phyloP scores from a whole-genome alignment of 2,329 filamentous ascomycete species.

The Lachnellula occidentalis region DNA sequence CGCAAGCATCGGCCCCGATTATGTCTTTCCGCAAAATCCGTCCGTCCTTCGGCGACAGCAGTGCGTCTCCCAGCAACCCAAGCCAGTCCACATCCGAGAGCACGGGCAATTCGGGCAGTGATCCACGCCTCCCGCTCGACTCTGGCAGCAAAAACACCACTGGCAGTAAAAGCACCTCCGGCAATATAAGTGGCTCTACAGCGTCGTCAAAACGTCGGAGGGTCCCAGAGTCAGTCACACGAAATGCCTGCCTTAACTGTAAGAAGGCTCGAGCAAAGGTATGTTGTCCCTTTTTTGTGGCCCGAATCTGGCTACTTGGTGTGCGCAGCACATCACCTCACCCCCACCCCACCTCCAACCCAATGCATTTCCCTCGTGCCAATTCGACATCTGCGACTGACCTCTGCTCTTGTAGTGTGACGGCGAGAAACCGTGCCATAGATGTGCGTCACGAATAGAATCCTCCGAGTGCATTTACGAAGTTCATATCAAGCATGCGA shows the following conservation, averaged over 20 bases:
- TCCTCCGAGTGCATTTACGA: conserved; percentile 30
- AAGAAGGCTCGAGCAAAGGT: conserved; percentile 34
- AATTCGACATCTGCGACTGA: conserved; percentile 9
- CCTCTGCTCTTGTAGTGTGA: conserved; percentile 27
- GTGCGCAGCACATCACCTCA: not conserved
- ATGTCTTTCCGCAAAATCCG: conserved; percentile 28
- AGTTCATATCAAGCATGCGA: conserved; percentile 32
- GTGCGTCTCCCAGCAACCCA: conserved; percentile 22
- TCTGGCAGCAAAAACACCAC: conserved; percentile 18
- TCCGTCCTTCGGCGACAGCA: conserved; percentile 25
- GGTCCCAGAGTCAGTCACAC: conserved; percentile 31
- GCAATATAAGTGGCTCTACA: conserved; percentile 9
- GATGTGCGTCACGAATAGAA: conserved; percentile 26
- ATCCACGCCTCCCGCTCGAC: conserved; percentile 19
- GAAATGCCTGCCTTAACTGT: conserved; percentile 33
- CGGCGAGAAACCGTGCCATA: conserved; percentile 30
- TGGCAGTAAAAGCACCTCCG: conserved; percentile 15
- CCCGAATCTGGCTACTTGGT: not conserved
- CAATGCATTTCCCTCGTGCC: not conserved
- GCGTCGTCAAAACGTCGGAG: conserved; percentile 25
- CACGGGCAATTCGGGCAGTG: conserved; percentile 21
- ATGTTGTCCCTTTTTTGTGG: conserved; percentile 7
- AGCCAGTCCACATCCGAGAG: conserved; percentile 24
- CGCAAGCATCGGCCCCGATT: not conserved
- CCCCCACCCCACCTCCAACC: not conserved